Conservation (phyloP, 768 basidiomycete genomes). For the Cystoderma amianthinum region DNA sequence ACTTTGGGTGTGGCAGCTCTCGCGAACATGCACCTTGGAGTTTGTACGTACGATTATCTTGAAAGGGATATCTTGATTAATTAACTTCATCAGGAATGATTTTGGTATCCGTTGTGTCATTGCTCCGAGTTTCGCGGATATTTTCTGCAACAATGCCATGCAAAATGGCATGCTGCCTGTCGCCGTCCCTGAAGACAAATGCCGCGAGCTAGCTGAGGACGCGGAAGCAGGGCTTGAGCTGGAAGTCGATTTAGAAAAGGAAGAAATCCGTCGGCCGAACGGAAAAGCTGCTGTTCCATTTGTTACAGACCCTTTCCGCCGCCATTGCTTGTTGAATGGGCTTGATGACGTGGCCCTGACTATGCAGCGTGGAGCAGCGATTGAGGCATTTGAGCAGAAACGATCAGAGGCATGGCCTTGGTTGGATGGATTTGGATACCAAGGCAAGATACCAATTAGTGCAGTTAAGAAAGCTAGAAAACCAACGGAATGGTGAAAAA, state of each 20-base stretch:
- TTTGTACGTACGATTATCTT: conserved; percentile 42
- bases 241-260: conserved; percentile 79
- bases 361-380: conserved; percentile 68
- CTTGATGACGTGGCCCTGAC: conserved; percentile 96
- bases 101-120: conserved; percentile 88
- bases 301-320: conserved; percentile 81
- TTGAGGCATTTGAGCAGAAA: conserved; percentile 73
- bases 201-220: conserved; percentile 68
- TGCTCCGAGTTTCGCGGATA: conserved; percentile 87
- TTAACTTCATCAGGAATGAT: conserved; percentile 51
- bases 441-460: conserved; percentile 60
- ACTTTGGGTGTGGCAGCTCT: conserved; percentile 90
- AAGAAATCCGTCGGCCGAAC: conserved; percentile 68
- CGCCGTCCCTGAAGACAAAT: conserved; percentile 60
- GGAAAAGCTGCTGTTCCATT: conserved; percentile 73
- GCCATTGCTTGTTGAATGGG: conserved; percentile 92
- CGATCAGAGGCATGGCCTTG: conserved; percentile 85
- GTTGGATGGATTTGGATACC: conserved; percentile 94
- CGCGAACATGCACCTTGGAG: conserved; percentile 91
- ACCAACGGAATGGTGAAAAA: conserved; percentile 66
- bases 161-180: conserved; percentile 92
- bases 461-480: conserved; percentile 28
- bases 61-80: not conserved
- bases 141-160: conserved; percentile 86
- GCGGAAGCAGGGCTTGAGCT: conserved; percentile 70